A percentile compares a stretch with the other conserved stretches of the same genome.
These are phyloP conservation scores for Leccinum subgranulosum DNA, from an alignment of 768 basidiomycete genomes.

Conservation along the genomic window DNA sequence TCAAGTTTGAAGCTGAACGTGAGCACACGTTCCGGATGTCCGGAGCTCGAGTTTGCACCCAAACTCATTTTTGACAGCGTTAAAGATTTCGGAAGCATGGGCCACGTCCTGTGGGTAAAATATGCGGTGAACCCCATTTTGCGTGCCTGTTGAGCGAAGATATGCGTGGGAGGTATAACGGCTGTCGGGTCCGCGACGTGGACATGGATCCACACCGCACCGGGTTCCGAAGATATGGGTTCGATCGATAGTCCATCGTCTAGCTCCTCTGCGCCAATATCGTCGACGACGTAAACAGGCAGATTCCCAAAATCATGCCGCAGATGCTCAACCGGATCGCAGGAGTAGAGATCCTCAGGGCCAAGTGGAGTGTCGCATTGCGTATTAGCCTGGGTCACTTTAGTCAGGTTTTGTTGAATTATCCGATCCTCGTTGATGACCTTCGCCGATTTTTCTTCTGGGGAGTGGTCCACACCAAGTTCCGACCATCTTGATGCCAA, in stretches of 20 bases:
- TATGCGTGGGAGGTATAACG: constrained; percentile 67
- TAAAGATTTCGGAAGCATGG: constrained; percentile 69
- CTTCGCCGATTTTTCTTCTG: constrained; percentile 29
- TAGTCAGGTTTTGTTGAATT: constrained; percentile 18
- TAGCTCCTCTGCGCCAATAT: constrained; percentile 72
- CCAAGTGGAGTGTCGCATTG: constrained; percentile 41
- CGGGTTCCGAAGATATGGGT: constrained; percentile 53
- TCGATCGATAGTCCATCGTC: constrained; percentile 94
- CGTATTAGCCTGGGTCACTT: background rate
- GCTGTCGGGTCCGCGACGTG: constrained; percentile 94
- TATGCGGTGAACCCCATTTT: constrained; percentile 56
- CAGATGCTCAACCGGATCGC: constrained; percentile 63
- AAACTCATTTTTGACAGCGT: constrained; percentile 51
- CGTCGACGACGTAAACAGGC: constrained; percentile 87
- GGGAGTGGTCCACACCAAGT: constrained; percentile 26
- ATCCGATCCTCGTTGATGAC: constrained; percentile 31
- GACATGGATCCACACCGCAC: constrained; percentile 75
- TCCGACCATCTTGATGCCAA: constrained; percentile 39
- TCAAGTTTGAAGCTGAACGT: constrained; percentile 79
- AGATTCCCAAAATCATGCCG: constrained; percentile 85
- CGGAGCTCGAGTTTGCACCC: constrained; percentile 33
- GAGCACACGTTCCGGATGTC: constrained; percentile 53
- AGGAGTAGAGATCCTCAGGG: constrained; percentile 59
- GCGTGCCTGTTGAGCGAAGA: constrained; percentile 56
- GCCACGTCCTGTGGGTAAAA: constrained; percentile 55